Base-by-base conservation (phyloP, 78 protist genomes). In the Dictyostelium firmibasis region DNA sequence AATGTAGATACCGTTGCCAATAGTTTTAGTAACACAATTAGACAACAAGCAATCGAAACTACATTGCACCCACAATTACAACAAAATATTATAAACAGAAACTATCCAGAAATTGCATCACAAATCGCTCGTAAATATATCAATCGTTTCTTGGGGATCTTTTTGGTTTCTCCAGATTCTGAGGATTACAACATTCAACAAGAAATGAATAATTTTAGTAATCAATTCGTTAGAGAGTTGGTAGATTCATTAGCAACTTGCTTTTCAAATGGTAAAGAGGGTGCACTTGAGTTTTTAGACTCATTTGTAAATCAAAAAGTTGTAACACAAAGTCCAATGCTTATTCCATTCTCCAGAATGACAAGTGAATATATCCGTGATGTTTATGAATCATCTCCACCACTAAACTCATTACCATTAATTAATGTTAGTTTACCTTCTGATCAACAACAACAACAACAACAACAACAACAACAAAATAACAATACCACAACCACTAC, bases 201-300 rank as follows among this genome's bases (percentile, higher is more conserved):
- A 3, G 23, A 43, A 16, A 67, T 84, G 23, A 10, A 31, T 44
- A 29, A 6, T 31, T 89, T 85, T 85, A 50, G 60, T 1, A 7
- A 25, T 16, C 16, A 20, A 9, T 81, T 70, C 11, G 53, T 89
- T 31, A 18, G 27, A 41, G 94, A 78, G 10, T 9, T 89, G 18
- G 74, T 89, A 1, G 76, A 43, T 33, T 25, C 47, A 13, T 41
- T 89, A 3, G 64, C 72, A 31, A 29, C 16, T 53, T 86, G 92
- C 67, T 72, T 78, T 57, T n/a, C 31, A 47, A 76, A 76, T 67
- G 94, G 94, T 43, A 44, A 41, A 43, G 74, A 62, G 16, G 87
- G 74, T 47, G 94, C 94, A 31, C 64, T 81, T 31, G n/a, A 41
- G 10, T 23, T 89, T 14, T 25, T 89, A 50, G 60, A 78, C 5